Base-by-base conservation (phyloP, 2,329 filamentous ascomycete species). In the Diaporthe sp. region DNA sequence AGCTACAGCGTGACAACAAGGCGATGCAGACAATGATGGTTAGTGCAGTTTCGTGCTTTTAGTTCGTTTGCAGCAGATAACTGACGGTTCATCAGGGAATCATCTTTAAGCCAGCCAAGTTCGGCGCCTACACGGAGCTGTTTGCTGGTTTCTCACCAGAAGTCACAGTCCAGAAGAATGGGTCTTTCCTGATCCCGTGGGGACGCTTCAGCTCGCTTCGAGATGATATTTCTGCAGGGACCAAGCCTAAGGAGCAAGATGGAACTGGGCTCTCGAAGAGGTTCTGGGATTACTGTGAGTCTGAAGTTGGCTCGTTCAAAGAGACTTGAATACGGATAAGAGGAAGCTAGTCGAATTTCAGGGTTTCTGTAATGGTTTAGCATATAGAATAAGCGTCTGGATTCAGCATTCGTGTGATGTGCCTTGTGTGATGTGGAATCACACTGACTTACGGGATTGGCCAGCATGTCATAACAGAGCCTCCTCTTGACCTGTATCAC, bases 61-160 rank as follows among this genome's bases (percentile, higher is more conserved):
- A 3, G 2, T 20, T 42, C n/a, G n/a, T n/a, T n/a, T n/a, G n/a
- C n/a, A n/a, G n/a, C n/a, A n/a, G n/a, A 5, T 0, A 20, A 68
- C 34, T 67, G 8, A 67, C 13, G 2, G 1, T 9, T n/a, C 8
- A 17, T n/a, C 6, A 74, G 72, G 72, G 72, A 4, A 72, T 75
- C 39, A 53, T 73, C 9, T 53, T 73, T 39, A 65, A 73, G 25
- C 71, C 71, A 1, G 31, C 80, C 0, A 74, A 83, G 20, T 80
- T 84, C 31, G 88, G 88, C 0, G 87, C 87, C 0, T 89, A 88
- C 78, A 88, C 88, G 0, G 84, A 87, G 73, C 77, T 90, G 1
- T 90, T 85, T 74, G 85, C 87, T 0, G 87, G 84, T 0, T 81
- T 88, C 60, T 87, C 87, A 0, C 84, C 85, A 0, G 83, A 88